Evolutionary conservation across 2,329 filamentous ascomycete genomes (phyloP), one percentile per base, ranked within the genome.

Genomic region (Curvularia hawaiiensis): DNA sequence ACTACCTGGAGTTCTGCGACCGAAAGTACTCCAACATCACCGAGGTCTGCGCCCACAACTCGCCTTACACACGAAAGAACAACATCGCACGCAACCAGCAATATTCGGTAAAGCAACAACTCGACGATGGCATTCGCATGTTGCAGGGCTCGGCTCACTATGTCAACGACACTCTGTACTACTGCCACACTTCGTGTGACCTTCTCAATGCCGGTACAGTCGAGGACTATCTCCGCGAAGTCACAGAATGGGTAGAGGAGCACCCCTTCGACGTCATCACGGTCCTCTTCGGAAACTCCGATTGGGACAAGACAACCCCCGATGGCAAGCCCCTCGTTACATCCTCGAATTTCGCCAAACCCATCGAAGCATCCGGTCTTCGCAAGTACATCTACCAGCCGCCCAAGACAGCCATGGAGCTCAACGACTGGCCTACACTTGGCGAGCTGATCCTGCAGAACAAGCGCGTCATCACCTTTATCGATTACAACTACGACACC

Each of bases 261-360:
- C 88, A 97, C 66, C 93, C 92, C 0, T 95, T 92, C 78, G 94
- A 98, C 60, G 90, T 97, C 4, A 84, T 98, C 24, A 96, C 92
- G 2, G 88, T 97, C 66, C 80, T 98, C 31, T 87, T 98, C 43
- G 92, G 89, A 56, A 98, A 97, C 74, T 90, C 63, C 45, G 64
- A 93, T 78, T 75, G 70, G 56, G 62, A 67, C 14, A 47, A 67
- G 14, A 71, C 62, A 46, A 67, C 68, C 51, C 50, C 54, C 0
- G 52, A 69, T 26, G 72, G 72, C n/a, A 69, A 72, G 3, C 61
- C 67, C 0, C 90, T 90, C 71, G 87, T 88, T 18, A 81, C 81
- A 5, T 80, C 90, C 1, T 74, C 74, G 2, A 82, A 85, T 60
- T 97, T 90, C 72, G 87, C 83, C 8, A 83, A 83, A 0, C 87